Evolutionary conservation across 768 basidiomycete species (phyloP).

Genomic region (Chalciporus chontae): DNA sequence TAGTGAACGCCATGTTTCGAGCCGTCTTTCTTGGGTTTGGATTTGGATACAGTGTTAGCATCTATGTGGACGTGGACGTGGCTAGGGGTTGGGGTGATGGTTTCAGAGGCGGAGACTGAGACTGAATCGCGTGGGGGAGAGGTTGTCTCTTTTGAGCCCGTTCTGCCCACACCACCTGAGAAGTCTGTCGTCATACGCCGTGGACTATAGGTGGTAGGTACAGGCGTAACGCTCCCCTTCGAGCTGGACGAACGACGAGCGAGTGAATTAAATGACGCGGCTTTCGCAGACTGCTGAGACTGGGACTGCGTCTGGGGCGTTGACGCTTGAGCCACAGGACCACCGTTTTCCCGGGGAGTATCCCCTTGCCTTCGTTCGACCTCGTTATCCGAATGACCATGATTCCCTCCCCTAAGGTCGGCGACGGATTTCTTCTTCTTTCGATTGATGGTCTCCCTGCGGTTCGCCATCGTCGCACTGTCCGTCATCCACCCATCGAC

Average conservation of each 20-base stretch:
- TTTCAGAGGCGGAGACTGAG: not conserved
- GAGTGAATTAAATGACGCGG: no score
- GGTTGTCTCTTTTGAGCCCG: not conserved
- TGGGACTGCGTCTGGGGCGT: not conserved
- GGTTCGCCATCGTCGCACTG: slow-evolving; percentile 2
- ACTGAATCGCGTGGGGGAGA: not conserved
- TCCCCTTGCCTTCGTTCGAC: slow-evolving; percentile 1
- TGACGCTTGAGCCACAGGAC: not conserved
- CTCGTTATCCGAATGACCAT: slow-evolving; percentile 29
- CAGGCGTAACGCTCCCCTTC: not conserved
- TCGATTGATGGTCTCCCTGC: slow-evolving; percentile 5
- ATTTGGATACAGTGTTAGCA: not conserved
- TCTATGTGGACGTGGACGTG: not conserved
- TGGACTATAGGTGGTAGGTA: not conserved
- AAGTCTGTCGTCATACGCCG: slow-evolving; percentile 7
- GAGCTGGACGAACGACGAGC: not conserved
- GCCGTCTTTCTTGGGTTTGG: slow-evolving; percentile 6
- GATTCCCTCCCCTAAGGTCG: slow-evolving; percentile 23
- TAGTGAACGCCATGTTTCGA: not conserved
- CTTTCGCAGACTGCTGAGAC: no score
- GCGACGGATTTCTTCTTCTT: slow-evolving; percentile 22
- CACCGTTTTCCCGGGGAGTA: not conserved
- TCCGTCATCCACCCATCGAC: slow-evolving; percentile 4
- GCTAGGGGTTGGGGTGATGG: not conserved
- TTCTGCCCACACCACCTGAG: not conserved